phyloP scores from a whole-genome alignment of 805 yeast species.

The Brettanomyces naardenensis region DNA sequence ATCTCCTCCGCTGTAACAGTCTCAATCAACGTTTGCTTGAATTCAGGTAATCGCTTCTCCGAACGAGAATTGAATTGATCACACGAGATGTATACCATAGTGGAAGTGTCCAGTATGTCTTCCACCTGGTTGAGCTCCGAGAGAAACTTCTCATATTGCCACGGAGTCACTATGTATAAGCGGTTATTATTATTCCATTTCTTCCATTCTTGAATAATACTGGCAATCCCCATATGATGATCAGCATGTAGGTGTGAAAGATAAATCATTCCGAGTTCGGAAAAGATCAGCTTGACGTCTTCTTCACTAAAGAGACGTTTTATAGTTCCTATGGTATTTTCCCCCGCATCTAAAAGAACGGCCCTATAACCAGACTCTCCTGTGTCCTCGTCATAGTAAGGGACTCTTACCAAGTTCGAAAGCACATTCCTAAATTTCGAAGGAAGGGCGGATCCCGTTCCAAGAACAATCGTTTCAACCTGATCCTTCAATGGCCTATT shows the following conservation, averaged over 20 bases:
- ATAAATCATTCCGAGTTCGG: slow-evolving; percentile 58
- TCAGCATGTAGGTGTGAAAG: slow-evolving; percentile 95
- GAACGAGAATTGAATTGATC: slow-evolving; percentile 23
- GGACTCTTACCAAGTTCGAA: slow-evolving; percentile 69
- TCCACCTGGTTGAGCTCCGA: slow-evolving; percentile 47
- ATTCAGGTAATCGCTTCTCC: slow-evolving; percentile 9
- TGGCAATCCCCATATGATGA: slow-evolving; percentile 81
- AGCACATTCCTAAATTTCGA: slow-evolving; percentile 79
- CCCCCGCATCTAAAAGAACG: slow-evolving; percentile 88
- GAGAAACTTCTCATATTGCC: slow-evolving; percentile 61
- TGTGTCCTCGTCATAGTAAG: slow-evolving; percentile 25
- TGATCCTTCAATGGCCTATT: slow-evolving; percentile 32
- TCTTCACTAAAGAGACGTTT: slow-evolving; percentile 50
- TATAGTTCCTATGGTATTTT: slow-evolving; percentile 74
- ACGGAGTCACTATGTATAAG: slow-evolving; percentile 64
- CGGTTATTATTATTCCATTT: slow-evolving; percentile 23
- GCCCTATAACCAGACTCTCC: slow-evolving; percentile 26
- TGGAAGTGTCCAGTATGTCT: slow-evolving; percentile 9
- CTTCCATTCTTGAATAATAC: slow-evolving; percentile 64
- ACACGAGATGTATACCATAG: slow-evolving; percentile 19
- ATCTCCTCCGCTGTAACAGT: slow-evolving; percentile 16
- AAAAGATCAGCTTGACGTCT: slow-evolving; percentile 34
- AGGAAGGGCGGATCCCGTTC: slow-evolving; percentile 92
- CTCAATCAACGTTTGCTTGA: slow-evolving; percentile 21
- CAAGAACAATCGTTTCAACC: slow-evolving; percentile 68